A percentile compares a stretch with the other conserved stretches of the same genome.
phyloP scores from a whole-genome alignment of 139 green algal genomes.

The Picochlorum costavermella region DNA sequence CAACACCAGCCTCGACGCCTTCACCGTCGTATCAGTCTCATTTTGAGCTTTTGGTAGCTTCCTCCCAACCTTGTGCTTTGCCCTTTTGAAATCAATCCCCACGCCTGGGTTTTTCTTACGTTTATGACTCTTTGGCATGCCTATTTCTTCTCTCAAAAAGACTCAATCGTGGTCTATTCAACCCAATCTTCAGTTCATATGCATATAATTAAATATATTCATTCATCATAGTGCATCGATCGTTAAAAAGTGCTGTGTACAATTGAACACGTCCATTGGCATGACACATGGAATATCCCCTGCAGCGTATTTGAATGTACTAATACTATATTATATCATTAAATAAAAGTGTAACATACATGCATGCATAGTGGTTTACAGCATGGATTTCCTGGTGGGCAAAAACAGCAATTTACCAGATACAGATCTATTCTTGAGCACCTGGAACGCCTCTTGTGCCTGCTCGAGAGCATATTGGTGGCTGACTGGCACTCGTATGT shows the following conservation, averaged over 20 bases:
- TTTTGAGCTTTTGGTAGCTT: conserved; percentile 71
- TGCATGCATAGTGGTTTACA: not conserved
- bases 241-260: too few relatives aligned
- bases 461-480: conserved; percentile 20
- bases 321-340: too few relatives aligned
- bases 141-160: not conserved
- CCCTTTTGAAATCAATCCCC: conserved; percentile 75
- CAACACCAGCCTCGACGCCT: conserved; percentile 55
- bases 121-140: conserved; percentile 13
- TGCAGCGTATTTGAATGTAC: too few relatives aligned
- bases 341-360: too few relatives aligned
- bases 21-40: conserved; percentile 67
- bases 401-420: conserved; percentile 61
- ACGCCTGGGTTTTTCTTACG: conserved; percentile 14
- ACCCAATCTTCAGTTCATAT: not conserved
- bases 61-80: conserved; percentile 78
- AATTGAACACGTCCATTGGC: too few relatives aligned
- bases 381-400: conserved; percentile 18
- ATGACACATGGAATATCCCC: too few relatives aligned
- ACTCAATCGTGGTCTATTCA: not conserved
- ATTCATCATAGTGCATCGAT: not conserved
- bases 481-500: conserved; percentile 45
- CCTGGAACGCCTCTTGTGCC: conserved; percentile 43
- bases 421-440: conserved; percentile 42
- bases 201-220: conserved; percentile 2